A percentile compares a stretch with the other conserved stretches of the same genome.
Conservation (phyloP, 495 filamentous ascomycete species). For the Penicilliopsis zonata region DNA sequence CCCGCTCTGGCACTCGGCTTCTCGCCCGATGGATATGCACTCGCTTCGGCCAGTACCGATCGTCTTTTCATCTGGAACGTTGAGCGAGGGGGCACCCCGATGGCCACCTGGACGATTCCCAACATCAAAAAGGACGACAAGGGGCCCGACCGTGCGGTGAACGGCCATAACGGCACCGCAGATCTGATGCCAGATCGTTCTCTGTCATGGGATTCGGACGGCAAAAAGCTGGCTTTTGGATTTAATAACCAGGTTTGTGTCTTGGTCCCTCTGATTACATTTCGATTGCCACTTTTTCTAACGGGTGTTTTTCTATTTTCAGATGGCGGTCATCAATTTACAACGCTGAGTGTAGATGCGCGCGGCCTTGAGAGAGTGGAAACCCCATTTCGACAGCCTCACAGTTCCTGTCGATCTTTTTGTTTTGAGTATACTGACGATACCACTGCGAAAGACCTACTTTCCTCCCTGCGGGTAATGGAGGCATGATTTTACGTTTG, state of each 20-base stretch:
- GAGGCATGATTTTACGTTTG: too few species aligned
- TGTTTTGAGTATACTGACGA: too few species aligned
- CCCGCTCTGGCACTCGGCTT: slow-evolving; percentile 54
- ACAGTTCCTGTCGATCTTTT: too few species aligned
- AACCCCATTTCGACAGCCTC: too few species aligned
- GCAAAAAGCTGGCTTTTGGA: slow-evolving; percentile 62
- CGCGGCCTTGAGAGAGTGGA: too few species aligned
- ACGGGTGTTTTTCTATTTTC: slow-evolving; percentile 2
- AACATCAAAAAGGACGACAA: slow-evolving; percentile 16
- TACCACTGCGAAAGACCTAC: too few species aligned
- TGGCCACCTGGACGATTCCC: slow-evolving; percentile 47
- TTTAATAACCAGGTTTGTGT: slow-evolving; percentile 56
- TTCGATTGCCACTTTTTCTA: neutral
- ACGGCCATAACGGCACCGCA: slow-evolving; percentile 28
- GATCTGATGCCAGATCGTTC: slow-evolving; percentile 31
- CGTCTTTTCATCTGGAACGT: slow-evolving; percentile 61
- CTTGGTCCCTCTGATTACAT: slow-evolving; percentile 1
- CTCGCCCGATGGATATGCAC: slow-evolving; percentile 58
- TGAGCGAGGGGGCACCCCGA: slow-evolving; percentile 51
- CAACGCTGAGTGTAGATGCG: slow-evolving; percentile 30
- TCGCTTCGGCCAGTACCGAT: slow-evolving; percentile 56
- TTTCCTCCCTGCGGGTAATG: too few species aligned
- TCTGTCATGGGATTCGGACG: slow-evolving; percentile 65
- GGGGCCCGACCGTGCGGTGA: slow-evolving; percentile 18
- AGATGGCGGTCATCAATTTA: slow-evolving; percentile 35